phyloP scores from a whole-genome alignment of 2,329 filamentous ascomycete species.

The Epichloe sp. region DNA sequence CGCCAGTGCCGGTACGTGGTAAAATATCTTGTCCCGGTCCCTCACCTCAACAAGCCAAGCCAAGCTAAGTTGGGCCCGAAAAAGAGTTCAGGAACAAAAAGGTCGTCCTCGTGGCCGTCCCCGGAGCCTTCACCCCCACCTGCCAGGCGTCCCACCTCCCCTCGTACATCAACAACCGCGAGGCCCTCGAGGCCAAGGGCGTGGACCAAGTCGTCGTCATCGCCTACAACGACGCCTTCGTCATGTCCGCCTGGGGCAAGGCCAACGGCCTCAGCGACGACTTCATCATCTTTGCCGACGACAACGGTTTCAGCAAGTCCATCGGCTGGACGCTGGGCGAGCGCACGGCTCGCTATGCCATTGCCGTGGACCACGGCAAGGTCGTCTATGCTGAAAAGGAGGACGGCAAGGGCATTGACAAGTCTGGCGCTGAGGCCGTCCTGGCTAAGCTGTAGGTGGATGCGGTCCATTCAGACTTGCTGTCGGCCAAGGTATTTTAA shows the following conservation, averaged over 20 bases:
- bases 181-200: constrained; percentile 62
- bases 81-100: constrained; percentile 46
- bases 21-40: too few relatives aligned
- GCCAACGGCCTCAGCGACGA: constrained; percentile 67
- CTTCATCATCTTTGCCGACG: constrained; percentile 62
- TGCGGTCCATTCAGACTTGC: background rate
- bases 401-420: constrained; percentile 32
- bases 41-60: too few relatives aligned
- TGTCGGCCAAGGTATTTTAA: too few relatives aligned
- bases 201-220: constrained; percentile 74
- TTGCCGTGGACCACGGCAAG: constrained; percentile 74
- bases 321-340: constrained; percentile 67
- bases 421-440: constrained; percentile 40
- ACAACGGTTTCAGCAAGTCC: constrained; percentile 56
- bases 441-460: constrained; percentile 34
- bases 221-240: constrained; percentile 72
- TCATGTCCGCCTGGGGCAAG: constrained; percentile 86
- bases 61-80: too few relatives aligned
- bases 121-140: constrained; percentile 73
- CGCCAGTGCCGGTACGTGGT: constrained; percentile 47
- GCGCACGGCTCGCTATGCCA: constrained; percentile 65
- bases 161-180: constrained; percentile 61
- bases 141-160: constrained; percentile 74
- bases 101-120: constrained; percentile 41
- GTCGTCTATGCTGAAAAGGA: constrained; percentile 71